Evolutionary conservation across 805 yeast genomes (phyloP), one percentile per base, ranked within the genome.

Genomic region (Nakazawaea populi): DNA sequence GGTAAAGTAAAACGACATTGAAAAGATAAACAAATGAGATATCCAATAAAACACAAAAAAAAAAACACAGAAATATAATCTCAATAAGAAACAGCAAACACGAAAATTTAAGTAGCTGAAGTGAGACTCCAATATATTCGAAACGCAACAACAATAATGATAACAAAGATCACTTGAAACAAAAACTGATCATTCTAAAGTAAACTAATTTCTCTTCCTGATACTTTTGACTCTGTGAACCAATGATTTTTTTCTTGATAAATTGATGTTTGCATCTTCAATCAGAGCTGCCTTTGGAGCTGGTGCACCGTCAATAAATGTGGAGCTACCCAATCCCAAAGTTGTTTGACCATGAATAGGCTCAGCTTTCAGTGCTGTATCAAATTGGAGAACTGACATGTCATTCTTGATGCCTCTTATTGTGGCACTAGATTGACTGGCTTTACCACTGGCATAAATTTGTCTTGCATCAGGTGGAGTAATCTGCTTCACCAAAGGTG

Each of bases 281-380:
- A 58, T 57, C 14, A 66, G 67, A n/a, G 77, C 79, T 14, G 65
- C 64, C 30, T 68, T 66, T 50, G 85, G 68, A 4, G 97, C 99
- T 11, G 98, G 98, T 0, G 97, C 94, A 36, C 99, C 99, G 66
- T 94, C 97, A 54, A 92, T 65, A 64, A 92, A 92, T 0, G 99
- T 92, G 2, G 96, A 79, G 1, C 92, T 80, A 3, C 99, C 99
- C 42, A 94, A 75, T 1, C 99, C 99, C 48, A 85, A 75, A 1
- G 97, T 87, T 2, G 87, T 76, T 45, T 80, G 79, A 18, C 99
- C 99, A 65, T 92, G 96, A 18, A 92, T 80, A 30, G 87, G 87
- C 30, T 75, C 76, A 34, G 88, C 80, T 60, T 82, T 85, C 14
- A 69, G 70, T 51, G 79, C 80, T 6, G 94, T 77, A 66, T 91